Conservation (phyloP, 2,329 filamentous ascomycete genomes). For the Phoma herbarum region DNA sequence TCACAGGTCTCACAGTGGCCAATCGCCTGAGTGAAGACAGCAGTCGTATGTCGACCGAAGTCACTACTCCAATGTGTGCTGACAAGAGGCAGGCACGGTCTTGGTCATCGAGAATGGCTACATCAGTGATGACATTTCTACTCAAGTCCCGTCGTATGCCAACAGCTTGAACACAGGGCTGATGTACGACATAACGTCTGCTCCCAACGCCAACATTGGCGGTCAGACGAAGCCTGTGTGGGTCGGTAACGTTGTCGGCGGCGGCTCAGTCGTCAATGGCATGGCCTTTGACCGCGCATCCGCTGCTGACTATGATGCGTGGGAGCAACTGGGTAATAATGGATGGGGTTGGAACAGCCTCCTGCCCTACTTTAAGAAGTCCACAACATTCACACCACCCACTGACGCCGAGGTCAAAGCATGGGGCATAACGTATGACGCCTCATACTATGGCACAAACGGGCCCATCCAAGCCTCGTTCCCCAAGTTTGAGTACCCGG, state of each 20-base stretch:
- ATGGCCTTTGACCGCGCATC: constrained; percentile 52
- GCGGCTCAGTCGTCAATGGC: constrained; percentile 51
- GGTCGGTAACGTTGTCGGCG: constrained; percentile 46
- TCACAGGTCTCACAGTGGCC: constrained; percentile 43
- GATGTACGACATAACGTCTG: constrained; percentile 40
- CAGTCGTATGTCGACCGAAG: constrained; percentile 20
- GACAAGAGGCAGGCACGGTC: constrained; percentile 32
- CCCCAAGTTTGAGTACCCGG: constrained; percentile 38
- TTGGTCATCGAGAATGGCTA: constrained; percentile 42
- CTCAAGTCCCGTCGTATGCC: constrained; percentile 33
- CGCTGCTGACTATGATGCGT: constrained; percentile 59
- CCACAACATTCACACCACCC: constrained; percentile 37
- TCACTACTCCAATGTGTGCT: neutral
- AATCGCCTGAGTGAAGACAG: constrained; percentile 43
- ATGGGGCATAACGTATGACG: constrained; percentile 40
- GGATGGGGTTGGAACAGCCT: constrained; percentile 53
- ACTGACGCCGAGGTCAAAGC: constrained; percentile 18
- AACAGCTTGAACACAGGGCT: constrained; percentile 33
- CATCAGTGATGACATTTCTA: constrained; percentile 33
- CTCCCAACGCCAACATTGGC: constrained; percentile 28
- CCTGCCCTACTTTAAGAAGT: constrained; percentile 45
- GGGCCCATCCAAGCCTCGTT: constrained; percentile 38
- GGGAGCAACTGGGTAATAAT: constrained; percentile 65
- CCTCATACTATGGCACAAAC: constrained; percentile 35
- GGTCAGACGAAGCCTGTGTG: constrained; percentile 27